Percentiles rank a stretch among this genome's conserved stretches.
phyloP scores from a whole-genome alignment of 495 filamentous ascomycete genomes.

The Annulohypoxylon bovei region DNA sequence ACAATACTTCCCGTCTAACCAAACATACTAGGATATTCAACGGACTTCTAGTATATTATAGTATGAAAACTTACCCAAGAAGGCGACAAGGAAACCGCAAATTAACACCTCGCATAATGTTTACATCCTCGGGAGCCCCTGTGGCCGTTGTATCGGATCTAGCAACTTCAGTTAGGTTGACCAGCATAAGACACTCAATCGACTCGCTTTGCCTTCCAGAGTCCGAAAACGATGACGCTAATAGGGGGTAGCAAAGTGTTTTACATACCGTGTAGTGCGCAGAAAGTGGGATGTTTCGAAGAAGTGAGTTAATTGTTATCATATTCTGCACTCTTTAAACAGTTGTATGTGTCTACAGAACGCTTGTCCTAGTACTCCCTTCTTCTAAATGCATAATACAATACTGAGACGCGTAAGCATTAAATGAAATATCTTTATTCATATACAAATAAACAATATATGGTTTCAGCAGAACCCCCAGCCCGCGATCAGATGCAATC shows the following conservation, averaged over 20 bases:
- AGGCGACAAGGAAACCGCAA: background rate
- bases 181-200: background rate
- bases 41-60: background rate
- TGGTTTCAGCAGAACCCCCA: too few relatives aligned
- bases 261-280: background rate
- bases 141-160: background rate
- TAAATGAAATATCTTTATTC: too few relatives aligned
- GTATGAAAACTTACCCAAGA: background rate
- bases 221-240: background rate
- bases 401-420: too few relatives aligned
- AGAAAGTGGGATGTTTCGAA: background rate
- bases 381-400: too few relatives aligned
- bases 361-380: too few relatives aligned
- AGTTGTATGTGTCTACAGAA: too few relatives aligned
- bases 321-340: too few relatives aligned
- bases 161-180: background rate
- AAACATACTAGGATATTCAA: background rate
- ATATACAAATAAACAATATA: too few relatives aligned
- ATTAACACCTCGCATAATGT: slow-evolving; percentile 11
- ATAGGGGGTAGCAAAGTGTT: background rate
- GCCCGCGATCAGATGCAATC: too few relatives aligned
- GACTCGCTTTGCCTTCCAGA: background rate
- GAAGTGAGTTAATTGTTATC: background rate
- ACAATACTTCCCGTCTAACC: background rate
- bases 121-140: slow-evolving; percentile 5